phyloP scores from a whole-genome alignment of 73 alveolate genomes.

The Uronychia setigera region DNA sequence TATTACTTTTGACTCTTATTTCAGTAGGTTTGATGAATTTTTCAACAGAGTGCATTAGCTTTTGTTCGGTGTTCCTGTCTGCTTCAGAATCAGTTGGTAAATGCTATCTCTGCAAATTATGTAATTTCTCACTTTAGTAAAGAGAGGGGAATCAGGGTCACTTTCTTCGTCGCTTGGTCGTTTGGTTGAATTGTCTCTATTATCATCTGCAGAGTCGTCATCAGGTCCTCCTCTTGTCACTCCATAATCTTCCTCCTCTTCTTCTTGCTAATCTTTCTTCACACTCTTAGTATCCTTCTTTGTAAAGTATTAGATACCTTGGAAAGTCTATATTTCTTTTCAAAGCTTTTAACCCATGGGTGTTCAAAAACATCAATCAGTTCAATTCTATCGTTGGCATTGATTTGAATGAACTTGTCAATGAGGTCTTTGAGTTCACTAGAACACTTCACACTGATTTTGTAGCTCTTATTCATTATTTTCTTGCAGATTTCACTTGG shows the following conservation, averaged over 20 bases:
- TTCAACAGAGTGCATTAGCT: background rate
- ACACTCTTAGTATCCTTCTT: background rate
- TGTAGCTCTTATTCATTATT: background rate
- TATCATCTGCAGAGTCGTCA: too few relatives aligned
- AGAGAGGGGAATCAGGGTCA: too few relatives aligned
- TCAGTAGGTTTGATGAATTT: background rate
- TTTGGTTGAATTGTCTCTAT: too few relatives aligned
- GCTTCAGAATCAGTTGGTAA: background rate
- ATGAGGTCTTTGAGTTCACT: conserved; percentile 80
- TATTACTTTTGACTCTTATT: background rate
- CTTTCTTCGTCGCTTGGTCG: too few relatives aligned
- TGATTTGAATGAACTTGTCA: conserved; percentile 64
- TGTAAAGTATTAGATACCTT: background rate
- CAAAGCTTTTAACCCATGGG: conserved; percentile 86
- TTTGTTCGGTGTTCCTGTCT: background rate
- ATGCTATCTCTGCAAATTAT: background rate
- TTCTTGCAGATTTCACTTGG: conserved; percentile 32
- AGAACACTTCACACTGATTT: conserved; percentile 7
- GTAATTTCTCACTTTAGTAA: background rate
- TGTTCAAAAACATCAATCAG: conserved; percentile 86
- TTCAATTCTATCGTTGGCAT: conserved; percentile 83
- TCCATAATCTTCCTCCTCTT: too few relatives aligned
- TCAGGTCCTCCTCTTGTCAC: too few relatives aligned
- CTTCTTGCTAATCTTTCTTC: background rate
- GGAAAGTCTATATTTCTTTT: conserved; percentile 50